These are phyloP conservation scores for Penicillium tannophilum DNA, from an alignment of 495 filamentous ascomycete species.

Conservation along the genomic window DNA sequence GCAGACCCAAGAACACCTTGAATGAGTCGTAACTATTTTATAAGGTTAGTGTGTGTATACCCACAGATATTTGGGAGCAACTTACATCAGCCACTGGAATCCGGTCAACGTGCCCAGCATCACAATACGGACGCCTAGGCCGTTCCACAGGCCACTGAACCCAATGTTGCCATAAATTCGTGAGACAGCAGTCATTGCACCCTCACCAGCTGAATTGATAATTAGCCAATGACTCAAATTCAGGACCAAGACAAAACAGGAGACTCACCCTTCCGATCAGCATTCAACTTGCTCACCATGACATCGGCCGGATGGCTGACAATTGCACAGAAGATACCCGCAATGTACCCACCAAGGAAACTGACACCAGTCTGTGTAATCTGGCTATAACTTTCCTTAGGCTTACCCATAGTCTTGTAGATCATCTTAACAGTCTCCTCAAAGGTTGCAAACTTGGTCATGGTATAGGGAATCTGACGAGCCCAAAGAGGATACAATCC, in stretches of 20 bases:
- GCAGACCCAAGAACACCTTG: constrained; percentile 69
- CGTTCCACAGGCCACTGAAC: constrained; percentile 71
- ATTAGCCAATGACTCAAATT: constrained; percentile 10
- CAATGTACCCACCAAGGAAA: constrained; percentile 72
- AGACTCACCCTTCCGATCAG: constrained; percentile 59
- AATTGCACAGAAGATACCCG: constrained; percentile 69
- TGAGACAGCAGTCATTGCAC: constrained; percentile 60
- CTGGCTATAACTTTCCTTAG: constrained; percentile 63
- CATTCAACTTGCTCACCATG: constrained; percentile 73
- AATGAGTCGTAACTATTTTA: constrained; percentile 65
- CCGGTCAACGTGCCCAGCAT: constrained; percentile 69
- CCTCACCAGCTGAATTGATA: constrained; percentile 56
- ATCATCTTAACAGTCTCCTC: constrained; percentile 67
- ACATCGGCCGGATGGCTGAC: constrained; percentile 69
- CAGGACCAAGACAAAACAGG: neutral
- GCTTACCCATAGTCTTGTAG: constrained; percentile 62
- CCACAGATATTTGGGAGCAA: neutral
- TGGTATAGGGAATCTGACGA: constrained; percentile 73
- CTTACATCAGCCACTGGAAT: constrained; percentile 74
- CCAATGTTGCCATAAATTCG: constrained; percentile 75
- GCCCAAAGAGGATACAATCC: constrained; percentile 71
- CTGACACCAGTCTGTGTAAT: constrained; percentile 69
- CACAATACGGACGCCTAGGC: constrained; percentile 62
- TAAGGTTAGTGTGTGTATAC: constrained; percentile 15
- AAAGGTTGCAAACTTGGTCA: constrained; percentile 77